phyloP scores from a whole-genome alignment of 257 asterid genomes.

The Voacanga thouarsii region DNA sequence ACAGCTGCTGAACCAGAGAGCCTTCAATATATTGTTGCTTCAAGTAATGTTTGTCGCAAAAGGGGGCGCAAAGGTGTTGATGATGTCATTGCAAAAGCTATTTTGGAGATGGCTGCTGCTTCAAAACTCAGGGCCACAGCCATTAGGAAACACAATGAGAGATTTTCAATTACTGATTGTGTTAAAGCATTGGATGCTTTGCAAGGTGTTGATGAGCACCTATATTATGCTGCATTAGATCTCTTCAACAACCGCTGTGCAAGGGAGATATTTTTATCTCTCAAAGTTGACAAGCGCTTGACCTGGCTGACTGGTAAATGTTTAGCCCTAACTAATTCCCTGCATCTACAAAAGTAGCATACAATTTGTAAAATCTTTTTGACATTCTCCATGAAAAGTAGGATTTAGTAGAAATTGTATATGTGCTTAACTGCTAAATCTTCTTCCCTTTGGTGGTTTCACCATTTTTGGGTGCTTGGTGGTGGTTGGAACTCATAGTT shows the following conservation, averaged over 20 bases:
- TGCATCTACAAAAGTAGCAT: not conserved
- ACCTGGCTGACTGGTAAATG: slow-evolving; percentile 64
- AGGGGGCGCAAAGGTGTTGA: slow-evolving; percentile 70
- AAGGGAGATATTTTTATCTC: slow-evolving; percentile 70
- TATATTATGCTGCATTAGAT: slow-evolving; percentile 67
- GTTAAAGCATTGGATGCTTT: slow-evolving; percentile 61
- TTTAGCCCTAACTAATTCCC: slow-evolving; percentile 18
- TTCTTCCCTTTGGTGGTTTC: not conserved
- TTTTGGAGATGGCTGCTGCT: slow-evolving; percentile 76
- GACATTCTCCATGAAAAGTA: not conserved
- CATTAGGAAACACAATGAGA: slow-evolving; percentile 39
- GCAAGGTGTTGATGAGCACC: slow-evolving; percentile 50
- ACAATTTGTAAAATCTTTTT: not conserved
- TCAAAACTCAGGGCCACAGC: slow-evolving; percentile 61
- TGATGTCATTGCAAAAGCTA: slow-evolving; percentile 64
- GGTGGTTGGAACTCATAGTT: too few species aligned
- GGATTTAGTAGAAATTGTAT: slow-evolving; percentile 7
- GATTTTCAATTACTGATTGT: slow-evolving; percentile 54
- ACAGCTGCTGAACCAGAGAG: slow-evolving; percentile 23
- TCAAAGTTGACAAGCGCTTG: slow-evolving; percentile 57
- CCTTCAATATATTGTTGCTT: slow-evolving; percentile 17
- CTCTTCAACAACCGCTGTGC: slow-evolving; percentile 55
- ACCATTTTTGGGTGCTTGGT: not conserved
- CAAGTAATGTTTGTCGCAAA: slow-evolving; percentile 42
- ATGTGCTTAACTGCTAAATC: not conserved